A percentile compares a stretch with the other conserved stretches of the same genome.
phyloP scores from a whole-genome alignment of 306 rosid genomes.

The Vachellia pachyceras region DNA sequence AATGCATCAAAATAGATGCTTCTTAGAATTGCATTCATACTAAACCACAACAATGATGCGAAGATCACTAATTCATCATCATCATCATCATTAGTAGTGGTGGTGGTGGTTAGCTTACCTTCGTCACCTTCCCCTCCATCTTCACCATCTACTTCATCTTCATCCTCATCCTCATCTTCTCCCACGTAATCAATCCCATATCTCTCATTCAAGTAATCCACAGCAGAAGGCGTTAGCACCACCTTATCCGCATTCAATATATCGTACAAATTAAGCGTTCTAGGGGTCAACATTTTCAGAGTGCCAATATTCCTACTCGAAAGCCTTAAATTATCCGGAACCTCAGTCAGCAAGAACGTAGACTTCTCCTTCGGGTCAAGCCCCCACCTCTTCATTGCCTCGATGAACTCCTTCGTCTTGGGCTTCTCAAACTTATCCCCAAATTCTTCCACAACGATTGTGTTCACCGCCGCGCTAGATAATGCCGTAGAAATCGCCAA shows the following conservation, averaged over 20 bases:
- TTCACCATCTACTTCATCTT: conserved; percentile 42
- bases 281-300: conserved; percentile 83
- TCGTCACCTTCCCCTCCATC: conserved; percentile 47
- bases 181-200: conserved; percentile 64
- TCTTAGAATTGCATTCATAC: conserved; percentile 1
- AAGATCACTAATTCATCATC: not conserved
- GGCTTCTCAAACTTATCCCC: conserved; percentile 74
- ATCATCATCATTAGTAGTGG: too few relatives aligned
- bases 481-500: conserved; percentile 89
- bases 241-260: conserved; percentile 87
- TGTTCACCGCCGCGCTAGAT: conserved; percentile 71
- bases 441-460: conserved; percentile 87
- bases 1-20: not conserved
- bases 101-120: conserved; percentile 38
- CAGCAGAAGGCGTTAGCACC: conserved; percentile 71
- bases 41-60: conserved; percentile 9
- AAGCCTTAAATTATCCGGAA: conserved; percentile 63
- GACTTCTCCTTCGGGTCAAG: conserved; percentile 84
- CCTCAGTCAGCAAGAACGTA: conserved; percentile 71
- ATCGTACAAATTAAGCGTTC: conserved; percentile 87
- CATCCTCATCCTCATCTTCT: conserved; percentile 29
- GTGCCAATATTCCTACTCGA: conserved; percentile 87
- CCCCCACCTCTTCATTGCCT: conserved; percentile 91
- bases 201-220: conserved; percentile 74
- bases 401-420: conserved; percentile 83